These are phyloP conservation scores for Yamadazyma nakazawae DNA, from an alignment of 805 yeast genomes.

Conservation along the genomic window DNA sequence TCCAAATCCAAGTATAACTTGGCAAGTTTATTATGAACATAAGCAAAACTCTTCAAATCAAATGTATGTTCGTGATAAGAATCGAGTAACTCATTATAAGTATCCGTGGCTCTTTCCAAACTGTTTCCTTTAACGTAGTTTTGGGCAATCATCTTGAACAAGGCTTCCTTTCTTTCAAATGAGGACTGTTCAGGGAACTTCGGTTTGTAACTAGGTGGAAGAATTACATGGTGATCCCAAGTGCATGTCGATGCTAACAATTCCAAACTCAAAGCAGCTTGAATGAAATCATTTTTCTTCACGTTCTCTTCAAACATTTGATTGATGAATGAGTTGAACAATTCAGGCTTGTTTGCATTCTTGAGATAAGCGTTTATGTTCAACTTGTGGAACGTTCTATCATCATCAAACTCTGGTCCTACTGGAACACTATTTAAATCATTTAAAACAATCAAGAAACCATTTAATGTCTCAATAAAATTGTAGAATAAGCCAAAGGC, in stretches of 20 bases:
- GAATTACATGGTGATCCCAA: constrained; percentile 60
- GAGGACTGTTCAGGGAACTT: constrained; percentile 76
- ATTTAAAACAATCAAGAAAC: constrained; percentile 60
- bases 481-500: constrained; percentile 49
- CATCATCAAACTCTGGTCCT: constrained; percentile 83
- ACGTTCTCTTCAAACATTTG: constrained; percentile 67
- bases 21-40: constrained; percentile 65
- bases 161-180: constrained; percentile 74
- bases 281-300: constrained; percentile 60
- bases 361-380: constrained; percentile 73
- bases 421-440: constrained; percentile 73
- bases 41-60: constrained; percentile 72
- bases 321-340: constrained; percentile 74
- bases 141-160: constrained; percentile 66
- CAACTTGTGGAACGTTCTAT: constrained; percentile 74
- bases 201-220: constrained; percentile 61
- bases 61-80: constrained; percentile 71
- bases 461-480: constrained; percentile 53
- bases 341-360: constrained; percentile 75
- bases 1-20: constrained; percentile 66
- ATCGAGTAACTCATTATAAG: constrained; percentile 71
- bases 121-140: constrained; percentile 69
- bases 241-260: constrained; percentile 70
- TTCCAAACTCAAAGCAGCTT: constrained; percentile 80
- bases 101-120: constrained; percentile 74